Percentiles rank a stretch among this genome's conserved stretches.
Conservation (phyloP, 2,329 filamentous ascomycete species). For the Capronia americana region DNA sequence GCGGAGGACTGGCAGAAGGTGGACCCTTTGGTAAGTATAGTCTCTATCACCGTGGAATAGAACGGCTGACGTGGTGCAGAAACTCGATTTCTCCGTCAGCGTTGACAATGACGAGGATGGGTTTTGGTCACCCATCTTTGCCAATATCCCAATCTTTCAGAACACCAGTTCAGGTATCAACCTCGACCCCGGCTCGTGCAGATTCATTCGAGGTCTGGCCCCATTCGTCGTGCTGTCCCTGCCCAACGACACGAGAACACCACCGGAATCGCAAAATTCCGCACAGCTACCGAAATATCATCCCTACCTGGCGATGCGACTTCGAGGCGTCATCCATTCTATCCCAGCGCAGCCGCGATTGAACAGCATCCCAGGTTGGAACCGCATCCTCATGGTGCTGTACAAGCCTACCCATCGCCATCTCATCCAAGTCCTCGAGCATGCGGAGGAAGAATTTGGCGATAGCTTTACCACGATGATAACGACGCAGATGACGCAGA, state of each 20-base stretch:
- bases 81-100: constrained; percentile 33
- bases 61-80: constrained; percentile 20
- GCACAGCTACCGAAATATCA: constrained; percentile 34
- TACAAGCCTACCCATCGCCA: constrained; percentile 41
- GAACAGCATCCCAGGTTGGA: constrained; percentile 46
- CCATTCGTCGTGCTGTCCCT: constrained; percentile 33
- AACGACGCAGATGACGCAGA: constrained; percentile 21
- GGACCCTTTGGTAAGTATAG: constrained; percentile 35
- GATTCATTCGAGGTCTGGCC: constrained; percentile 36
- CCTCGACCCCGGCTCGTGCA: neutral
- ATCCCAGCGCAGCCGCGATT: constrained; percentile 34
- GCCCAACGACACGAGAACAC: neutral
- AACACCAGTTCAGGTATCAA: constrained; percentile 29
- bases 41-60: neutral
- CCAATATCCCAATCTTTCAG: constrained; percentile 34
- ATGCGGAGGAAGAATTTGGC: constrained; percentile 35
- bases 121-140: constrained; percentile 37
- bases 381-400: constrained; percentile 47
- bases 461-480: constrained; percentile 28
- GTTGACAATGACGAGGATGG: constrained; percentile 24
- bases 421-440: constrained; percentile 35
- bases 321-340: constrained; percentile 48
- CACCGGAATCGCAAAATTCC: neutral
- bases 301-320: constrained; percentile 35
- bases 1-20: constrained; percentile 43